These are phyloP conservation scores for Aureobasidium pullulans DNA, from an alignment of 2,329 filamentous ascomycete genomes.

Conservation along the genomic window DNA sequence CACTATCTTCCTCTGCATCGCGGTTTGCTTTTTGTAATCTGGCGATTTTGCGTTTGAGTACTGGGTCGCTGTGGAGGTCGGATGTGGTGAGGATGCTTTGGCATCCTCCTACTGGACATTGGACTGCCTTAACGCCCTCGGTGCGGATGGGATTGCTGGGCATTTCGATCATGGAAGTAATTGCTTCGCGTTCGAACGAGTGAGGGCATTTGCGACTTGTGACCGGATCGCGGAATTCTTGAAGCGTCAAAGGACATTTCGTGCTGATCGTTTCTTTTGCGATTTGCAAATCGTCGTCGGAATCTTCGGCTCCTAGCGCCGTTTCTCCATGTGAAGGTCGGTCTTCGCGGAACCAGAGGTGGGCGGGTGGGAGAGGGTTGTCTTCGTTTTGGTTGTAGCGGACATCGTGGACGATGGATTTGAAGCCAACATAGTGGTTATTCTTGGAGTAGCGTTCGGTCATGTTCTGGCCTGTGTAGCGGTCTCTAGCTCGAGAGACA, in stretches of 20 bases:
- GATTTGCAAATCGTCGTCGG: constrained; percentile 63
- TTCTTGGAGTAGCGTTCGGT: constrained; percentile 48
- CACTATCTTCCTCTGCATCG: constrained; percentile 39
- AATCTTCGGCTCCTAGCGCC: constrained; percentile 29
- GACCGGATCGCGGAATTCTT: constrained; percentile 57
- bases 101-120: constrained; percentile 62
- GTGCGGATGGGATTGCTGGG: constrained; percentile 10
- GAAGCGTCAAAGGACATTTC: constrained; percentile 62
- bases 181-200: constrained; percentile 60
- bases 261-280: constrained; percentile 56
- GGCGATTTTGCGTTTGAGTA: constrained; percentile 52
- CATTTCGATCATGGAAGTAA: constrained; percentile 46
- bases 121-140: constrained; percentile 29
- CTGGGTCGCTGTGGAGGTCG: constrained; percentile 51
- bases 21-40: constrained; percentile 42
- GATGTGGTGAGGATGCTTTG: constrained; percentile 42
- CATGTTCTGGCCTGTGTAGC: constrained; percentile 34
- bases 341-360: constrained; percentile 56
- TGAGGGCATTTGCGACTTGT: constrained; percentile 63
- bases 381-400: constrained; percentile 45
- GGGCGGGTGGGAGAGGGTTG: constrained; percentile 47
- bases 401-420: constrained; percentile 54
- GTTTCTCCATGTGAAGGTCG: constrained; percentile 36
- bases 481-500: constrained; percentile 35
- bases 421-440: constrained; percentile 56